Evolutionary conservation across 257 asterid genomes (phyloP), one percentile per base, ranked within the genome.

Genomic region (Nicotiana tomentosiformis): DNA sequence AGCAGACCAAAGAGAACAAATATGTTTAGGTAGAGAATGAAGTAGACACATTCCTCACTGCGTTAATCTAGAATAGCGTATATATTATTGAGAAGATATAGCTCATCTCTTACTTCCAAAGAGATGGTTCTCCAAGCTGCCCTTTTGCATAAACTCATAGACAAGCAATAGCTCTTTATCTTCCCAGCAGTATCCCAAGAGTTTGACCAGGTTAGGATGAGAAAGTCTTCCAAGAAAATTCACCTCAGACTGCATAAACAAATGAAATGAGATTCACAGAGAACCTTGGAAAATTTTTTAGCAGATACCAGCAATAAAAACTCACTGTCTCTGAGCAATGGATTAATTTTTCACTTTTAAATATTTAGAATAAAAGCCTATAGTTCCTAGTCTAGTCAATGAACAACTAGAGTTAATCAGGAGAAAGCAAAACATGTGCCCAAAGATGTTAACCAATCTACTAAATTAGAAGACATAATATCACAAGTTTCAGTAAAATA

Each of bases 61-160:
- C 37, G 49, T 55, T 35, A 84, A 46, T 67, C 46, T 37, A 69
- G 49, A 66, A 29, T 26, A 51, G 53, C 55, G 10, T 32, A n/a
- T 20, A 78, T 33, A 77, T 57, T 35, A 17, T 56, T 58, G 26
- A 30, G 51, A 39, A 46, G 23, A 60, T 32, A 33, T 18, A 66
- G 82, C 51, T 4, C 18, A 18, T 30, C 39, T 32, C 97, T 89
- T 88, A 95, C 98, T 95, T 87, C 98, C 97, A 81, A 95, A 95
- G 2, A 95, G 96, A 86, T 95, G 98, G 87, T 95, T 93, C 93
- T 95, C 98, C 79, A 95, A 86, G 98, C 98, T 95, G 68, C 98
- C 98, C 82, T 95, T 95, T n/a, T 89, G 93, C 97, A 95, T 92
- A 87, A 91, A 95, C 68, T 95, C 98, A 32, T 95, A 95, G 67